These are phyloP conservation scores for Exutisphaerella laricina DNA, from an alignment of 2,329 filamentous ascomycete species.

Conservation along the genomic window DNA sequence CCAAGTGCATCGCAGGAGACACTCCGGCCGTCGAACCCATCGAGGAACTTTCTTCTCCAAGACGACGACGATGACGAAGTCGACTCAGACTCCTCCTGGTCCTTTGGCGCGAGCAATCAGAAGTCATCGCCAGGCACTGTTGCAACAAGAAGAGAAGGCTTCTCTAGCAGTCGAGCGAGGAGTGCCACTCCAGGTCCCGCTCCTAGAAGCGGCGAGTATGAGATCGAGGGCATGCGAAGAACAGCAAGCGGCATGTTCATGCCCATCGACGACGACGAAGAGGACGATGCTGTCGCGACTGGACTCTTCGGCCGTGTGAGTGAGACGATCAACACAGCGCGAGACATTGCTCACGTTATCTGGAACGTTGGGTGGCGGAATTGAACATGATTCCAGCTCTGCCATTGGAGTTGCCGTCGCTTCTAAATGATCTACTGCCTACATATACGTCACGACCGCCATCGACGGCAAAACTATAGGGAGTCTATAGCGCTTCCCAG, in stretches of 20 bases:
- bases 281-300: conserved; percentile 48
- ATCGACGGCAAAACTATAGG: neutral
- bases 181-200: conserved; percentile 15
- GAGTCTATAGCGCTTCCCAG: no score
- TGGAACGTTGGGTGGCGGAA: conserved; percentile 62
- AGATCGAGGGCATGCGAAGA: conserved; percentile 62
- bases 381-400: conserved; percentile 28
- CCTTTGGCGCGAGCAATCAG: conserved; percentile 32
- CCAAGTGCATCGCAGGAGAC: conserved; percentile 81
- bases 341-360: conserved; percentile 60
- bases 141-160: conserved; percentile 27
- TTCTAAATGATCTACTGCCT: neutral
- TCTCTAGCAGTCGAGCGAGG: conserved; percentile 28
- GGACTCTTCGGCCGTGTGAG: conserved; percentile 73
- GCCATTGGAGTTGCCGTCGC: neutral
- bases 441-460: neutral
- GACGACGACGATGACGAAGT: conserved; percentile 17
- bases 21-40: conserved; percentile 62
- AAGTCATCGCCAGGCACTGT: conserved; percentile 26
- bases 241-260: conserved; percentile 88
- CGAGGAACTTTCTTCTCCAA: conserved; percentile 53
- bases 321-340: conserved; percentile 66
- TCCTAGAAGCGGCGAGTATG: conserved; percentile 33
- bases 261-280: conserved; percentile 68
- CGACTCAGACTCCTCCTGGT: conserved; percentile 29